Evolutionary conservation across 805 yeast genomes (phyloP).

Genomic region (Cyberlindnera misumaiensis): DNA sequence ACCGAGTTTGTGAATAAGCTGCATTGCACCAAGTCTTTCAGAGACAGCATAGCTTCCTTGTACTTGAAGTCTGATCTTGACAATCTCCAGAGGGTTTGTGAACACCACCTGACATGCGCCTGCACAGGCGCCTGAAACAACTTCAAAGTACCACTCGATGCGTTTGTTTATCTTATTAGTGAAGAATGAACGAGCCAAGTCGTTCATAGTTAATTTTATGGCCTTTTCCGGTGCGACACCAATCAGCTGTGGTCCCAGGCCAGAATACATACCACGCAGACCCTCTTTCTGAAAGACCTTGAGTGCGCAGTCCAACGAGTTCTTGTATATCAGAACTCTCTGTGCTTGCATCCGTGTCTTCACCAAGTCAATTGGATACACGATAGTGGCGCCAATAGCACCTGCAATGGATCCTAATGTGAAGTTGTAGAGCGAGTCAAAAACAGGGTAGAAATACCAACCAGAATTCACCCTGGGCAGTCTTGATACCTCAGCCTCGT

Average conservation of each 20-base stretch:
- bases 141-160: slow-evolving; percentile 54
- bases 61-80: slow-evolving; percentile 89
- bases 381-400: slow-evolving; percentile 96
- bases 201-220: slow-evolving; percentile 91
- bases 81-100: slow-evolving; percentile 94
- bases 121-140: slow-evolving; percentile 86
- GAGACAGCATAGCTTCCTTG: slow-evolving; percentile 62
- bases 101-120: slow-evolving; percentile 96
- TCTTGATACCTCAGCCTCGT: slow-evolving; percentile 12
- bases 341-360: slow-evolving; percentile 98
- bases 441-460: slow-evolving; percentile 51
- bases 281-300: slow-evolving; percentile 79
- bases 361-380: slow-evolving; percentile 92
- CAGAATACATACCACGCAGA: slow-evolving; percentile 79
- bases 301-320: slow-evolving; percentile 78
- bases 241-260: slow-evolving; percentile 86
- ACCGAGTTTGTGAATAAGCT: slow-evolving; percentile 75
- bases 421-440: slow-evolving; percentile 84
- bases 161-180: slow-evolving; percentile 44
- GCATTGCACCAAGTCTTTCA: slow-evolving; percentile 39
- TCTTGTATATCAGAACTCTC: slow-evolving; percentile 63
- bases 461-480: slow-evolving; percentile 21
- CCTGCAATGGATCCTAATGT: slow-evolving; percentile 92
- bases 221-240: slow-evolving; percentile 99
- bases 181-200: slow-evolving; percentile 69